Conservation (phyloP, 306 rosid genomes). For the Alnus glutinosa region DNA sequence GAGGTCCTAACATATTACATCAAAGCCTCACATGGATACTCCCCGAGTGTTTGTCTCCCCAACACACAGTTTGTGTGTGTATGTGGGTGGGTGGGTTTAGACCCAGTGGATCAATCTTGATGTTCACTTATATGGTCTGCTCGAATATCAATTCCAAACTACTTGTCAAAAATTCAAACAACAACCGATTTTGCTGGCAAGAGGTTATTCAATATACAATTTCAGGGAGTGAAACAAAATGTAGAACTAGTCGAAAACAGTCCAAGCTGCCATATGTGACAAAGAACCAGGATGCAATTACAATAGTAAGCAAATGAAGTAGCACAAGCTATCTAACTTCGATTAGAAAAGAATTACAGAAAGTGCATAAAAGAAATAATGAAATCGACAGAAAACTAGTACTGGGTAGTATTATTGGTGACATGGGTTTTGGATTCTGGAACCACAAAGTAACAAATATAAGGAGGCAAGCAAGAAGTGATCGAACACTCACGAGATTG, state of each 20-base stretch:
- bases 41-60: neutral
- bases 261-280: neutral
- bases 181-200: neutral
- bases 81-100: neutral
- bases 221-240: neutral
- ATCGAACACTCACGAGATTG: conserved; percentile 34
- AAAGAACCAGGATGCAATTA: neutral
- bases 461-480: conserved; percentile 23
- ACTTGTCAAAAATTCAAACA: neutral
- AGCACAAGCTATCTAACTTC: neutral
- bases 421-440: neutral
- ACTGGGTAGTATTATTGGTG: neutral
- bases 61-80: neutral
- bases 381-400: neutral
- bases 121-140: no score
- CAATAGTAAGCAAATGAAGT: neutral
- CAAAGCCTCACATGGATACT: neutral
- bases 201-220: neutral
- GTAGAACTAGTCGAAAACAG: no score
- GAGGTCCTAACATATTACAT: neutral
- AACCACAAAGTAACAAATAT: neutral
- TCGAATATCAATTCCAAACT: neutral
- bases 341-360: neutral
- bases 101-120: neutral
- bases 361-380: neutral